These are phyloP conservation scores for Solanum gracilifrons DNA, from an alignment of 257 asterid genomes.

Conservation along the genomic window DNA sequence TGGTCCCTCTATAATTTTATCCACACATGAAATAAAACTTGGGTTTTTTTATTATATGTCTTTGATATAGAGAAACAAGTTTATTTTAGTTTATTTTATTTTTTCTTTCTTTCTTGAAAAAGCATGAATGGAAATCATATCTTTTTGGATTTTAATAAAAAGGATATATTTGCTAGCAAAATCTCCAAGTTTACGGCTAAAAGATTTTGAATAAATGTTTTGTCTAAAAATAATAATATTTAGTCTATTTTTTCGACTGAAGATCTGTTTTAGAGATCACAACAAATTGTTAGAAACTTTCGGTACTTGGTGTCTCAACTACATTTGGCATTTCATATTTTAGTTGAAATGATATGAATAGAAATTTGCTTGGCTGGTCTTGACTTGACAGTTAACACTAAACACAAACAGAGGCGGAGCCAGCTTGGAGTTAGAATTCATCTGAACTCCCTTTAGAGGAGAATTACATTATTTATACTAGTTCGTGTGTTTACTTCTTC, in stretches of 20 bases:
- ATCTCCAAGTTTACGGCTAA: background rate
- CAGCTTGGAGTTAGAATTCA: background rate
- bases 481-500: background rate
- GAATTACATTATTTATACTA: too few species aligned
- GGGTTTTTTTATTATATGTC: too few species aligned
- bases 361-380: rapidly evolving
- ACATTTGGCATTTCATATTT: background rate
- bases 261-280: background rate
- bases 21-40: background rate
- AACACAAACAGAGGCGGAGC: background rate
- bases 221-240: background rate
- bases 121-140: background rate
- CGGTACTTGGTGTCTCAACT: background rate
- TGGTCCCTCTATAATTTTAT: background rate
- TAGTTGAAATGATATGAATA: background rate
- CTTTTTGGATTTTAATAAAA: background rate
- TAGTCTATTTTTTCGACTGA: background rate
- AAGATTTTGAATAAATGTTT: background rate
- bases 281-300: background rate
- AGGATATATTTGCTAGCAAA: background rate
- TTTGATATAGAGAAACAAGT: background rate
- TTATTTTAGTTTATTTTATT: background rate
- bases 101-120: background rate
- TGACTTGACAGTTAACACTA: too few species aligned
- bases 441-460: too few species aligned